Evolutionary conservation across 2,329 filamentous ascomycete species (phyloP), one percentile per base, ranked within the genome.

Genomic region (Cercospora beticola): DNA sequence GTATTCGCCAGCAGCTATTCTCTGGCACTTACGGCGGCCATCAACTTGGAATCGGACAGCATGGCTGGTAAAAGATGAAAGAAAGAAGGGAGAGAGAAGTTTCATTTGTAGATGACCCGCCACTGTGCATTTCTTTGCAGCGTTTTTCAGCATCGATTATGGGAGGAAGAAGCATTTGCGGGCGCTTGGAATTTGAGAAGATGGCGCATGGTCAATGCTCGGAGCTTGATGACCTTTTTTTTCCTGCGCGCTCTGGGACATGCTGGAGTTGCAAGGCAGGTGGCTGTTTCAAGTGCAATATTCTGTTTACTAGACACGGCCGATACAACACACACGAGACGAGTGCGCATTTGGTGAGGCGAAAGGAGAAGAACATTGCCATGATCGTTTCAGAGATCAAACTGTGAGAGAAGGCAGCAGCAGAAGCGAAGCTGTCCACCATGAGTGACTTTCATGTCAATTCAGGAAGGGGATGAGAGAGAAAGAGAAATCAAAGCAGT

Each of bases 31-130:
- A 79, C 66, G 79, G 46, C 12, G 46, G 78, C 81, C 68, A 87
- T 84, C 68, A 87, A 83, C 49, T 88, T 28, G 85, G 85, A 71
- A 84, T 87, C 70, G 86, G 86, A 52, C 70, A 67, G 30, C 62
- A 68, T 10, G 61, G 57, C 52, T 71, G 64, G 62, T 72, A 67
- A 61, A 10, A 30, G 30, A 30, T 3, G 14, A 58, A 21, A 7
- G 26, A 21, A 58, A 16, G 16, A 33, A 31, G 5, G 3, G 5
- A 7, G 1, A 57, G 21, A 14, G 46, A 23, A 23, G 10, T 26
- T 52, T 23, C 46, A 14, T 14, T 52, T 52, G 46, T 52, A 52
- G 46, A 52, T 52, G 46, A 52, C 46, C 46, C 46, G 46, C 46
- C 46, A 52, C 18, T 52, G 46, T 52, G 46, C 46, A 52, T 52